Base-by-base conservation (phyloP, 1,284 basidiomycete species). In the Malassezia nana region DNA sequence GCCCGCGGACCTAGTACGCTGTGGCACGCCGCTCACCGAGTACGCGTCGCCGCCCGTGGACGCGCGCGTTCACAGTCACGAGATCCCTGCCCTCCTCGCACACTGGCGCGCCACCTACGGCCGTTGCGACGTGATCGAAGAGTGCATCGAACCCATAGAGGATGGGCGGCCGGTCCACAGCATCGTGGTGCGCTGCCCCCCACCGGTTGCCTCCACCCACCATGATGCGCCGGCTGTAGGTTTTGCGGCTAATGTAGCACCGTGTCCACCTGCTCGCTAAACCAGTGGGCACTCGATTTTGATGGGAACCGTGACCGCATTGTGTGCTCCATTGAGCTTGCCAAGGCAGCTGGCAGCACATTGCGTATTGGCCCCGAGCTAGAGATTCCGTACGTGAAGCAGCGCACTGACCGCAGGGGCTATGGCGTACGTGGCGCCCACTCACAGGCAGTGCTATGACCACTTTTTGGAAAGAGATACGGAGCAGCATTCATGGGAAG, bases 311-410 rank as follows among this genome's bases (percentile, higher is more conserved):
- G 85, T 64, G 85, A 91, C 59, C 83, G 94, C 18, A 98, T 98
- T 59, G 76, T 96, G 38, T 78, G 81, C 48, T 95, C 90, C 59
- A 96, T 98, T 61, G 77, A 78, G 6, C 81, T 89, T 43, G 89
- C 94, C 4, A 96, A 92, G 75, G 79, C 81, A 45, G 79, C 83
- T 46, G 89, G 90, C n/a, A 90, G 91, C 6, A 87, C 84, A 3
- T 77, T 99, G 26, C 81, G 94, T 67, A 91, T 98, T n/a, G 94
- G 94, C 1, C 94, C 94, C 16, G 92, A 96, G 75, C 80, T 98
- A n/a, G 94, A 99, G 76, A 89, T 99, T 62, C 85, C 91, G 86
- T 89, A 55, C 26, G 62, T 59, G 35, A 59, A 54, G 29, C 60
- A 59, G 29, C 32, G 30, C 18, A 28, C 22, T 52, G 30, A 52